Conservation (phyloP, 495 filamentous ascomycete genomes). For the Lasiosphaeris hirsuta region DNA sequence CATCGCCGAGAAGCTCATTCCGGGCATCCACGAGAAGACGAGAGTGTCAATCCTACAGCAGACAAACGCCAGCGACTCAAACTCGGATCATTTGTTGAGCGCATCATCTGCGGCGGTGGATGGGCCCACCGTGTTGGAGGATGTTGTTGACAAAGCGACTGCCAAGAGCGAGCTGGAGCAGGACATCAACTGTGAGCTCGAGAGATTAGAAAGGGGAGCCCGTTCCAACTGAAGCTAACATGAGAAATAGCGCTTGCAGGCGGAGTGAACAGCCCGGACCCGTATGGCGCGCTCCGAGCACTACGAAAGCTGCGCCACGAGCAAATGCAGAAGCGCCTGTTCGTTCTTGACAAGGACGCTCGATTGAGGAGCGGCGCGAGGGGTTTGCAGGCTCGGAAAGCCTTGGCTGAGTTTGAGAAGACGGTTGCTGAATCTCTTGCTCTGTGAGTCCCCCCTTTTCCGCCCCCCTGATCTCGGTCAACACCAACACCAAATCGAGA, state of each 20-base stretch:
- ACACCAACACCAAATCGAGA: constrained; percentile 32
- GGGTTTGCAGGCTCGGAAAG: constrained; percentile 69
- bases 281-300: constrained; percentile 54
- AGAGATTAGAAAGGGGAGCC: too few relatives aligned
- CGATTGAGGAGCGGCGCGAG: constrained; percentile 66
- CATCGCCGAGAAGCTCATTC: constrained; percentile 73
- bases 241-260: constrained; percentile 28
- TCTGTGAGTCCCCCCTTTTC: constrained; percentile 38
- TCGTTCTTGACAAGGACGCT: constrained; percentile 69
- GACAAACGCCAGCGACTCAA: constrained; percentile 44
- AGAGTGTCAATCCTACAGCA: constrained; percentile 71
- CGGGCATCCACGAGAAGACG: constrained; percentile 67
- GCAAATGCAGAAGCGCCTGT: constrained; percentile 57
- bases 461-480: not conserved
- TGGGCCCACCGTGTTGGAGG: constrained; percentile 55
- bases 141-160: constrained; percentile 64
- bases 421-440: constrained; percentile 52
- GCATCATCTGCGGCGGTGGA: constrained; percentile 9
- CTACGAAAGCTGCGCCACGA: constrained; percentile 59
- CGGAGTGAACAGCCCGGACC: constrained; percentile 42
- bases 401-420: constrained; percentile 61
- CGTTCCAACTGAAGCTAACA: constrained; percentile 1
- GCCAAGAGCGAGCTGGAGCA: constrained; percentile 54
- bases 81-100: constrained; percentile 20
- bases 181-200: constrained; percentile 51